Base-by-base conservation (phyloP, 768 basidiomycete species). In the Termitomyces sp. region DNA sequence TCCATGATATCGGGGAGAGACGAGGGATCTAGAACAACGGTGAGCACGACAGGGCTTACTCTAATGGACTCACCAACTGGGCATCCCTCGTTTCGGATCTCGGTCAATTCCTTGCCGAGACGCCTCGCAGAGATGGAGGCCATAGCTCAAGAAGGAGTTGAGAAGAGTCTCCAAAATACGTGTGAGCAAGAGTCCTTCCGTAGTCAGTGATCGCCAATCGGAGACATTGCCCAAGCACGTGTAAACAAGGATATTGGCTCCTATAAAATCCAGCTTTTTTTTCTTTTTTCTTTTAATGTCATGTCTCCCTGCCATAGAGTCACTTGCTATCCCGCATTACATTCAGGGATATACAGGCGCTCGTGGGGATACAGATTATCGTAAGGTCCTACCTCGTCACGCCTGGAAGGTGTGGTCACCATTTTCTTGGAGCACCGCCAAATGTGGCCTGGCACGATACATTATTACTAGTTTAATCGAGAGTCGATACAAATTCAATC, bases 51-150 rank as follows among this genome's bases (percentile, higher is more conserved):
- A 13, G 37, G 16, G 36, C 8, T 41, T 14, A 27, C 36, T 37
- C 16, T 13, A 2, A 18, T 64, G 20, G 12, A 54, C 77, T 60
- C 63, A 87, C 86, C 86, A 50, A 84, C 81, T 20, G 87, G 87
- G 63, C 83, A 84, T 52, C 86, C 85, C 63, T 87, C 79, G n/a
- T 70, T 65, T 48, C 82, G 74, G 55, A 91, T 85, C 64, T 90
- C 89, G 46, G 65, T 72, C 42, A 90, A 78, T 69, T 92, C 89
- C 70, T 90, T 92, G 58, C 79, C 76, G 47, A 92, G 75, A 63
- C 89, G 79, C 64, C 85, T 73, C 36, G 82, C 68, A 57, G 85
- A 82, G 57, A 88, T 87, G 29, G 82, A 80, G 50, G 83, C 70
- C 86, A 88, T 88, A 32, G 31, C 55, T 36, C 20, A 52, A 44